Evolutionary conservation across 2,329 filamentous ascomycete species (phyloP).

Genomic region (Sordariomycetes sp.): DNA sequence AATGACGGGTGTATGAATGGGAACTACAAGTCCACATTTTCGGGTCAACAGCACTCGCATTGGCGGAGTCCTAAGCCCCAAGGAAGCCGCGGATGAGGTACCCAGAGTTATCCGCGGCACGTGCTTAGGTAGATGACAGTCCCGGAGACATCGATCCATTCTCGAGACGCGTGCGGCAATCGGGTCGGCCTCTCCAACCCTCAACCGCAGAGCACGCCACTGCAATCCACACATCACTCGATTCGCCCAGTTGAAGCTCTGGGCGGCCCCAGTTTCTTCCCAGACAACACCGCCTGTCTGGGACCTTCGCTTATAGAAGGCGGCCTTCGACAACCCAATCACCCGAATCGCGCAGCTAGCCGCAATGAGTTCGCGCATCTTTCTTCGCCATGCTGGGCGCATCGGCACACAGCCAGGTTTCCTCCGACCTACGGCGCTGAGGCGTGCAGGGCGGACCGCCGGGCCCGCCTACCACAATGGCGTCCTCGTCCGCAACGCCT

Average conservation of each 20-base stretch:
- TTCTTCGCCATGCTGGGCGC: conserved; percentile 1
- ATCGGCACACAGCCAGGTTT: not conserved
- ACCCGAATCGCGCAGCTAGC: not conserved
- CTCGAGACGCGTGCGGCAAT: not conserved
- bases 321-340: not conserved
- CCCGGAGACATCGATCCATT: not conserved
- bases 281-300: not conserved
- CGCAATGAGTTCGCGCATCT: conserved; percentile 4
- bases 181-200: not conserved
- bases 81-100: not conserved
- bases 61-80: not conserved
- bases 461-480: conserved; percentile 79
- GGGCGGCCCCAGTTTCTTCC: not conserved
- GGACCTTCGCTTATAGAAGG: not conserved
- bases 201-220: not conserved
- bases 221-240: not conserved
- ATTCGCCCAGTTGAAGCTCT: not conserved
- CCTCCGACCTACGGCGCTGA: conserved; percentile 1
- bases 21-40: not conserved
- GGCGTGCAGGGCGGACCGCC: not conserved
- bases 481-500: conserved; percentile 48
- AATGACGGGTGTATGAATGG: not conserved
- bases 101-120: not conserved
- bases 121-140: not conserved
- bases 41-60: not conserved